Percentiles rank a stretch among this genome's conserved stretches.
These are phyloP conservation scores for Neobulgaria alba DNA, from an alignment of 2,329 filamentous ascomycete species.

Conservation along the genomic window DNA sequence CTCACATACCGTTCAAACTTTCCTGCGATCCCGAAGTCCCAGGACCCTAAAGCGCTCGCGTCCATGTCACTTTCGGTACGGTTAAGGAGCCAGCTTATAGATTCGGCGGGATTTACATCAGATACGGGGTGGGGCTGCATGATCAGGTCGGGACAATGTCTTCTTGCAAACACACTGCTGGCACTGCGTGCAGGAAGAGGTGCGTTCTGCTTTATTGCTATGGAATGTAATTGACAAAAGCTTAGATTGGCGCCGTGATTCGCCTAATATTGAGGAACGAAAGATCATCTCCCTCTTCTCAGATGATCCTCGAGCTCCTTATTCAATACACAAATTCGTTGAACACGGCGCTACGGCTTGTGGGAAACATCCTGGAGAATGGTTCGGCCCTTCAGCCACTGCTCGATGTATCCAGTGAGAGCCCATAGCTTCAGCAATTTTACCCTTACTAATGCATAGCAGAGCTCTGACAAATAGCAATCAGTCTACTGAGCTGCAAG, in stretches of 20 bases:
- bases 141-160: constrained; percentile 91
- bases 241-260: constrained; percentile 66
- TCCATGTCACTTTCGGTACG: constrained; percentile 77
- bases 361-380: constrained; percentile 91
- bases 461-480: constrained; percentile 68
- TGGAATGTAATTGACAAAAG: constrained; percentile 17
- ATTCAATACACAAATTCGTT: constrained; percentile 93
- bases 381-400: constrained; percentile 97
- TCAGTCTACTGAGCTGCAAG: constrained; percentile 54
- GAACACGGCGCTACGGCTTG: constrained; percentile 77
- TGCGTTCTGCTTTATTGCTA: constrained; percentile 31
- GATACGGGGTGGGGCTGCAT: constrained; percentile 98
- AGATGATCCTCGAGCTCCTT: constrained; percentile 76
- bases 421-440: background rate
- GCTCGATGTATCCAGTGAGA: constrained; percentile 86
- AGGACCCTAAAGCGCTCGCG: constrained; percentile 60
- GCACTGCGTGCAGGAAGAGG: constrained; percentile 70
- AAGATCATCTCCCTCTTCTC: constrained; percentile 74
- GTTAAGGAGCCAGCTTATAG: constrained; percentile 69
- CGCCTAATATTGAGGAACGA: constrained; percentile 51
- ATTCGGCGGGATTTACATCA: constrained; percentile 76
- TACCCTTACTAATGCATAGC: constrained; percentile 11
- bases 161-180: constrained; percentile 78
- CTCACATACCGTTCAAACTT: constrained; percentile 94
- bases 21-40: constrained; percentile 68